These are phyloP conservation scores for Emmonsiellopsis sp. DNA, from an alignment of 2,329 filamentous ascomycete species.

Conservation along the genomic window DNA sequence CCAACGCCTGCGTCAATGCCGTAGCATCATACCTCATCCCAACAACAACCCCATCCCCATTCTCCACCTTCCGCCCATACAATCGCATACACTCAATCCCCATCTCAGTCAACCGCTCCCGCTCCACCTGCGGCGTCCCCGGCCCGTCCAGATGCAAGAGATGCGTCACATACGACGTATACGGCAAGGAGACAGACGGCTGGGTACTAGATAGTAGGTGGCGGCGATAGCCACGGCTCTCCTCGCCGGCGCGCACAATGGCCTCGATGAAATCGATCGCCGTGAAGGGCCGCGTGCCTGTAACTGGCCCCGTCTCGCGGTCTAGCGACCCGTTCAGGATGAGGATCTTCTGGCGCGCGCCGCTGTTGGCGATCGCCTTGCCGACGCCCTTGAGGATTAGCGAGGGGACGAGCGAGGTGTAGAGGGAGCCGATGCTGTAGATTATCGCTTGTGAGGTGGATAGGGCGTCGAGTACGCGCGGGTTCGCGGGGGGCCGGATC, in stretches of 20 bases:
- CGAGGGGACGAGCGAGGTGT: conserved; percentile 79
- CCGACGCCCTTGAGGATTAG: conserved; percentile 71
- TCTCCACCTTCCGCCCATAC: conserved; percentile 57
- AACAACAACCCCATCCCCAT: conserved; percentile 39
- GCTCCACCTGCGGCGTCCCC: conserved; percentile 62
- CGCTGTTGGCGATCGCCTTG: conserved; percentile 47
- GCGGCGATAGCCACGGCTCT: conserved; percentile 47
- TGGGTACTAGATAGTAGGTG: background rate
- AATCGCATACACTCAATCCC: conserved; percentile 71
- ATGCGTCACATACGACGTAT: conserved; percentile 68
- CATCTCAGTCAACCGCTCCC: conserved; percentile 49
- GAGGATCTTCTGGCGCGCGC: conserved; percentile 61
- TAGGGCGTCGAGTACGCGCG: conserved; percentile 65
- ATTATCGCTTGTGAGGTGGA: conserved; percentile 59
- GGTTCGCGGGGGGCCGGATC: conserved; percentile 75
- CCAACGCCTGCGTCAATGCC: conserved; percentile 64
- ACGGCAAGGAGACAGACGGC: conserved; percentile 35
- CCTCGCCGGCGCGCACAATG: conserved; percentile 63
- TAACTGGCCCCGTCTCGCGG: conserved; percentile 75
- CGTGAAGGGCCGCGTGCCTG: conserved; percentile 48
- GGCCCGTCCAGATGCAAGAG: conserved; percentile 69
- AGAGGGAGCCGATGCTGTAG: conserved; percentile 90
- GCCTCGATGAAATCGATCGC: conserved; percentile 76
- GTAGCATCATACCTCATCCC: conserved; percentile 65
- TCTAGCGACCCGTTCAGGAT: conserved; percentile 79